Base-by-base conservation (phyloP, 2,329 filamentous ascomycete species). In the Graphiopsis chlorocephala region DNA sequence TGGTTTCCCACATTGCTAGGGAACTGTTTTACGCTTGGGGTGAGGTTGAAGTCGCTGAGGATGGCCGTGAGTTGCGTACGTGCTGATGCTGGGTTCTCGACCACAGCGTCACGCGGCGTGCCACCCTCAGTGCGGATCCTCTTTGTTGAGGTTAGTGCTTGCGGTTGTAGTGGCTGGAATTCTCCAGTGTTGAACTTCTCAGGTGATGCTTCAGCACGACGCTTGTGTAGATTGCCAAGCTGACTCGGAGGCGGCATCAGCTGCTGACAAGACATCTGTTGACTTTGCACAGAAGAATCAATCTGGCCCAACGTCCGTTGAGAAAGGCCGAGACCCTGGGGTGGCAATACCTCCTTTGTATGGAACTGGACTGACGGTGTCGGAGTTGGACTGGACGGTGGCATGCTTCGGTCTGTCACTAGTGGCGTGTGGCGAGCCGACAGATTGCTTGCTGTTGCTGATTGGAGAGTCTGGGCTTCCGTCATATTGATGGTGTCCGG, bases 141-240 rank as follows among this genome's bases (percentile, higher is more conserved):
- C 26, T 63, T 63, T 4, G 15, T 33, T 3, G 61, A 33, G 10
- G 14, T 11, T 10, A 56, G 15, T n/a, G 61, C 33, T 38, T 35
- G 26, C 15, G 56, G 28, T 11, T 50, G 55, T 17, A 73, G 61
- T 45, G 70, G 71, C 60, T 72, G 68, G 61, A 71, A 70, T 23
- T 67, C 64, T 26, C 67, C 68, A 20, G 50, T 69, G 59, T 69
- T 68, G 64, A 72, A 72, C 63, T 74, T 73, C 50, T 73, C 66
- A 5, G 70, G 72, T 23, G 71, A 74, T 15, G 63, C 62, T 26
- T 69, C 68, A 12, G 65, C 68, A 26, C 71, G 68, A 11, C 72
- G 70, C 65, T 72, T 69, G 63, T 70, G 71, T 25, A 73, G 53
- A 52, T 55, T 70, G 14, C 65, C 67, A 4, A 66, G 64, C 29